Conservation (phyloP, 768 basidiomycete genomes). For the Crucibulum laeve region DNA sequence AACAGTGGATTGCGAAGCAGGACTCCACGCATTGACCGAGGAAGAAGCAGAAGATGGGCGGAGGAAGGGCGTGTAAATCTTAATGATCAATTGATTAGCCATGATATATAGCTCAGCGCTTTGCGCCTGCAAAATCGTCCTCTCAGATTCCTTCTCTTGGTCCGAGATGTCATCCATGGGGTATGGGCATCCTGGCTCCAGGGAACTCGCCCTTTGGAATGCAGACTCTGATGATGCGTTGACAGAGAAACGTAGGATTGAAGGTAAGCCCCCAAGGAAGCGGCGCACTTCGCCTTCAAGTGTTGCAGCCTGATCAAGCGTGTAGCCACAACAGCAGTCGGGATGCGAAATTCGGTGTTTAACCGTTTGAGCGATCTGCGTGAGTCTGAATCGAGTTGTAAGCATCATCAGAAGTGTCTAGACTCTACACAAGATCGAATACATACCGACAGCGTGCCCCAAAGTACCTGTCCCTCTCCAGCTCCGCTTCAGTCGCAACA, state of each 20-base stretch:
- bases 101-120: slow-evolving; percentile 58
- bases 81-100: slow-evolving; percentile 57
- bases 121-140: slow-evolving; percentile 23
- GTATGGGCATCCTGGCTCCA: not conserved
- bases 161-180: not conserved
- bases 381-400: slow-evolving; percentile 36
- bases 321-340: slow-evolving; percentile 38
- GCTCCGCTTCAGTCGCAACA: slow-evolving; percentile 15
- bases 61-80: slow-evolving; percentile 67
- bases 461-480: slow-evolving; percentile 32
- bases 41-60: slow-evolving; percentile 13
- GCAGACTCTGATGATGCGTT: slow-evolving; percentile 1
- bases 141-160: no score
- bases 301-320: slow-evolving; percentile 57
- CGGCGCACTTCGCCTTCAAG: slow-evolving; percentile 53
- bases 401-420: slow-evolving; percentile 3
- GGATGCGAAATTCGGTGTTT: slow-evolving; percentile 44
- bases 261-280: slow-evolving; percentile 52
- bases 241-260: slow-evolving; percentile 34
- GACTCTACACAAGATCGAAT: not conserved
- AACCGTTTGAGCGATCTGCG: slow-evolving; percentile 58
- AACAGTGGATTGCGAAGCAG: not conserved
- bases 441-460: slow-evolving; percentile 59
- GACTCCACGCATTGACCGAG: not conserved
- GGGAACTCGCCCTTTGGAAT: not conserved